Conservation (phyloP, 257 asterid genomes). For the Gentiana straminea region DNA sequence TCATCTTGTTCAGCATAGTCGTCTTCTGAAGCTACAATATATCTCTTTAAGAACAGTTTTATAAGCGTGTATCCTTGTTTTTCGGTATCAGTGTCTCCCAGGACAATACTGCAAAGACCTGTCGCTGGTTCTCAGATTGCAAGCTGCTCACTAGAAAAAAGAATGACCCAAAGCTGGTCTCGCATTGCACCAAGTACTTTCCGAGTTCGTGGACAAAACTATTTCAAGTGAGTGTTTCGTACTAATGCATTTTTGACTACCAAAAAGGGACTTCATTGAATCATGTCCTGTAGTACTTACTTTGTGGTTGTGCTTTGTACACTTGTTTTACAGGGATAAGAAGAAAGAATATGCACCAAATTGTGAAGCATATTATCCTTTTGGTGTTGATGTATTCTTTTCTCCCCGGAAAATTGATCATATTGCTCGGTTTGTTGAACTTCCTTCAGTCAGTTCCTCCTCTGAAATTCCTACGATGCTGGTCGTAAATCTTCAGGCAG, state of each 20-base stretch:
- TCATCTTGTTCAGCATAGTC: no score
- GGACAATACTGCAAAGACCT: slow-evolving; percentile 56
- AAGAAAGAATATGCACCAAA: slow-evolving; percentile 70
- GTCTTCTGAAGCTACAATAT: no score
- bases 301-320: background rate
- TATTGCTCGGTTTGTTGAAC: slow-evolving; percentile 76
- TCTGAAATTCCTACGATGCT: slow-evolving; percentile 74
- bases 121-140: slow-evolving; percentile 80
- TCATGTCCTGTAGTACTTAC: no score
- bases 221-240: slow-evolving; percentile 61
- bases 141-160: slow-evolving; percentile 60
- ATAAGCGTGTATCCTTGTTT: slow-evolving; percentile 8
- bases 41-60: background rate
- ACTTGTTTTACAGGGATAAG: slow-evolving; percentile 59
- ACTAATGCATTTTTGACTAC: background rate
- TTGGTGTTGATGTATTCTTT: slow-evolving; percentile 79
- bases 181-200: slow-evolving; percentile 54
- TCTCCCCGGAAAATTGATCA: slow-evolving; percentile 79
- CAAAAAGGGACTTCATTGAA: background rate
- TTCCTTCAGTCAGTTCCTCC: slow-evolving; percentile 51
- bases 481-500: slow-evolving; percentile 90
- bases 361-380: slow-evolving; percentile 67
- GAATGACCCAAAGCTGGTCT: slow-evolving; percentile 62
- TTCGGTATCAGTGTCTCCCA: slow-evolving; percentile 44
- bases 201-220: slow-evolving; percentile 70